Conservation (phyloP, 768 basidiomycete genomes). For the Lentinula raphanica region DNA sequence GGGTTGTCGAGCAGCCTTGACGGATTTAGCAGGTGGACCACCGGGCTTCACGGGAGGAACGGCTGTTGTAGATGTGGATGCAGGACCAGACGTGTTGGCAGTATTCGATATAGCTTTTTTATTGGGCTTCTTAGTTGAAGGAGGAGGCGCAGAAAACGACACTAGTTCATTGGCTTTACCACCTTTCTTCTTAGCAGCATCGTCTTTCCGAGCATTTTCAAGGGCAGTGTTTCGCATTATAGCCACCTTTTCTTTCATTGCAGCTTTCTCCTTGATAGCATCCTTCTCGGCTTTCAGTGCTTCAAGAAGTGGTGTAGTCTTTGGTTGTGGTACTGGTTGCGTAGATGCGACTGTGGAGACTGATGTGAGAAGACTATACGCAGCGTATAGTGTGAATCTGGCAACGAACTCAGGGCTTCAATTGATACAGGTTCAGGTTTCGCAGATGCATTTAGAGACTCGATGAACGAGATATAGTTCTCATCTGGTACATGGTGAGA, state of each 20-base stretch:
- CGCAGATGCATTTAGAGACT: conserved; percentile 55
- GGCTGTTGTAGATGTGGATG: conserved; percentile 24
- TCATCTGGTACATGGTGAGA: conserved; percentile 48
- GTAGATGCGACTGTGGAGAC: conserved; percentile 52
- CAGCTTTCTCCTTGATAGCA: conserved; percentile 63
- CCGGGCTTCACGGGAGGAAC: conserved; percentile 13
- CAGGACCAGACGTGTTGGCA: conserved; percentile 10
- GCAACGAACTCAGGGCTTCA: conserved; percentile 54
- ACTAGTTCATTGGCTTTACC: conserved; percentile 13
- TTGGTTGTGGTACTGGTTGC: conserved; percentile 57
- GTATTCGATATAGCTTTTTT: conserved; percentile 20
- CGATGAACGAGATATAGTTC: conserved; percentile 78
- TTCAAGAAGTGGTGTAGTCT: conserved; percentile 88
- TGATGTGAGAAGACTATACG: neutral
- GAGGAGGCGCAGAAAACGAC: conserved; percentile 3
- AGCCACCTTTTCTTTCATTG: conserved; percentile 66
- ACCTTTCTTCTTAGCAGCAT: conserved; percentile 21
- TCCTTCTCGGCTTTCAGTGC: conserved; percentile 81
- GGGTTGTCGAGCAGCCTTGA: conserved; percentile 12
- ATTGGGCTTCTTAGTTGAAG: neutral
- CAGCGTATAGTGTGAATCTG: neutral
- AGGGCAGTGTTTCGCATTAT: conserved; percentile 70
- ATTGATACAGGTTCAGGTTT: conserved; percentile 54
- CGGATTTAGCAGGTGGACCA: conserved; percentile 13
- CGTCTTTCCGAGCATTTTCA: conserved; percentile 29